Evolutionary conservation across 108 stramenopile species (phyloP).

Genomic region (Fistulifera pelliculosa): DNA sequence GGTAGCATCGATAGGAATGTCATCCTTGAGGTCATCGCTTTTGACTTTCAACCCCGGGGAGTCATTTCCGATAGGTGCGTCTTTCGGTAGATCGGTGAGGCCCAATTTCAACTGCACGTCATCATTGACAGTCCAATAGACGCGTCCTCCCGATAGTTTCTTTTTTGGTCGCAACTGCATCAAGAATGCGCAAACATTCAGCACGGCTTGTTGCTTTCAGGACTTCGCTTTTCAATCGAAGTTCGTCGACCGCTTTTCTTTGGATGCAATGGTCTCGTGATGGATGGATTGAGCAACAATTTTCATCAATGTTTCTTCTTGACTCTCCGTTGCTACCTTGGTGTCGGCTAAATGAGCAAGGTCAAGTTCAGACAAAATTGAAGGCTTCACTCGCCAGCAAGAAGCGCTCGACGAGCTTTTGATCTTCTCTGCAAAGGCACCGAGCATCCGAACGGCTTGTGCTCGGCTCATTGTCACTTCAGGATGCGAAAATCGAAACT

Average conservation of each 20-base stretch:
- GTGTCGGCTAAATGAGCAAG: conserved; percentile 11
- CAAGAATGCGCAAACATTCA: conserved; percentile 58
- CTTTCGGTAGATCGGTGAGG: conserved; percentile 12
- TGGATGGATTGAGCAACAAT: conserved; percentile 62
- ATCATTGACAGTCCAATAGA: conserved; percentile 74
- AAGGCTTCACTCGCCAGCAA: conserved; percentile 70
- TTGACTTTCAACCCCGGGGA: too few species aligned
- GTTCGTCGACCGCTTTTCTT: conserved; percentile 69
- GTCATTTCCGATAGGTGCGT: not conserved
- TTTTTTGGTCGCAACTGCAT: conserved; percentile 64
- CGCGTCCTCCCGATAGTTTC: conserved; percentile 34
- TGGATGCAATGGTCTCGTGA: conserved; percentile 54
- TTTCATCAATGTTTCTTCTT: conserved; percentile 31
- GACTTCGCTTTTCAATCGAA: conserved; percentile 35
- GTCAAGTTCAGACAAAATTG: conserved; percentile 38
- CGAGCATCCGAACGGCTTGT: conserved; percentile 56
- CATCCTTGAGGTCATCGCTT: too few species aligned
- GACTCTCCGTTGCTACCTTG: not conserved
- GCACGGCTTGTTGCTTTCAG: conserved; percentile 47
- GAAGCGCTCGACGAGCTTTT: conserved; percentile 36
- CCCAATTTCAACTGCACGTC: conserved; percentile 42
- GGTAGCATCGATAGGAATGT: too few species aligned
- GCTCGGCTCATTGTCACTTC: conserved; percentile 47
- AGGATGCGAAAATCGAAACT: conserved; percentile 44
- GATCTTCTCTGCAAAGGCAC: conserved; percentile 61